Conservation (phyloP, 495 filamentous ascomycete genomes). For the Staphylotrichum longicolle region DNA sequence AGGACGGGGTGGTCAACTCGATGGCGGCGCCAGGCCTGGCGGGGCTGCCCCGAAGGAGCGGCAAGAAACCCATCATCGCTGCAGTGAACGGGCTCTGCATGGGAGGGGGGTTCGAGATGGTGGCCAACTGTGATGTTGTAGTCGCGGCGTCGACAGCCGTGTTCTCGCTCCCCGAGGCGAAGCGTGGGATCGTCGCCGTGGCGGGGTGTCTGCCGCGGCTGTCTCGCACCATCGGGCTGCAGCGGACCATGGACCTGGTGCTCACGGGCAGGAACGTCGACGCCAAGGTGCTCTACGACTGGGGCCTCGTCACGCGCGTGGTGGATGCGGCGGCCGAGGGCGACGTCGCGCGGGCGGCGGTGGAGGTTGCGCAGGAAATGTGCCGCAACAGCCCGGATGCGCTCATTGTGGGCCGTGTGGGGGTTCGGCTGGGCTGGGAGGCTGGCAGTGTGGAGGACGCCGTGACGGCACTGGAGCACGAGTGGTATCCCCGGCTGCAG, state of each 20-base stretch:
- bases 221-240: constrained; percentile 59
- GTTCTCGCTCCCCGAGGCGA: constrained; percentile 67
- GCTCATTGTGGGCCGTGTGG: constrained; percentile 63
- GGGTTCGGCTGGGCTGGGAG: constrained; percentile 67
- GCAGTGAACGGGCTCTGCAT: constrained; percentile 75
- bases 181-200: constrained; percentile 65
- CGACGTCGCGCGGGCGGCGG: constrained; percentile 43
- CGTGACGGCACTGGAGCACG: constrained; percentile 54
- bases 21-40: constrained; percentile 53
- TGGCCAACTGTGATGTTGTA: constrained; percentile 67
- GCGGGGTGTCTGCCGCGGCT: constrained; percentile 69
- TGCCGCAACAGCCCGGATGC: constrained; percentile 67
- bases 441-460: constrained; percentile 60
- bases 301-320: constrained; percentile 72
- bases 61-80: constrained; percentile 65
- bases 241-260: constrained; percentile 69
- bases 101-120: constrained; percentile 73
- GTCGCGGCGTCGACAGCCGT: constrained; percentile 53
- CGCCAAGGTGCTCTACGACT: constrained; percentile 57
- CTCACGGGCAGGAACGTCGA: constrained; percentile 59
- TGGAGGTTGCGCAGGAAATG: constrained; percentile 51
- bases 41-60: constrained; percentile 52
- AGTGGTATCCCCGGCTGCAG: constrained; percentile 51
- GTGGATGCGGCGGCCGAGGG: constrained; percentile 40
- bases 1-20: constrained; percentile 34